Conservation (phyloP, 306 rosid species). For the Dryas alaskensis region DNA sequence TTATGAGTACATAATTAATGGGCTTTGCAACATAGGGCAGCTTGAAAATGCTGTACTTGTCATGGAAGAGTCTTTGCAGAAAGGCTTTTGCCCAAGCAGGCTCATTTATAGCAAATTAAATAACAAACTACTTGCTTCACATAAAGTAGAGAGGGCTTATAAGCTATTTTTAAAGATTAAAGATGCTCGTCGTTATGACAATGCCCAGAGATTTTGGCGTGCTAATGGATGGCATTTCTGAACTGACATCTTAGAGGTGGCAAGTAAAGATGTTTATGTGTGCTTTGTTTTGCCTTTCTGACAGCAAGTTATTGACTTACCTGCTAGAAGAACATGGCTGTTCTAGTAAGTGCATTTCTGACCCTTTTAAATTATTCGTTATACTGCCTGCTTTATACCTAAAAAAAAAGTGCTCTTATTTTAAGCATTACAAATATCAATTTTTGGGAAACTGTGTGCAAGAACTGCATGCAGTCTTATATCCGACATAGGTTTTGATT, state of each 20-base stretch:
- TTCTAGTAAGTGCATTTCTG: not conserved
- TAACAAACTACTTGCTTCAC: constrained; percentile 55
- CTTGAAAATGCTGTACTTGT: constrained; percentile 86
- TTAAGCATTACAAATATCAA: not conserved
- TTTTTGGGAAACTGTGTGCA: too few species aligned
- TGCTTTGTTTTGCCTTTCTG: not conserved
- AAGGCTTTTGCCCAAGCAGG: constrained; percentile 78
- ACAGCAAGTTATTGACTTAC: not conserved
- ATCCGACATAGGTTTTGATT: not conserved
- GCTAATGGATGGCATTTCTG: constrained; percentile 89
- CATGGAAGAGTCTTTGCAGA: constrained; percentile 77
- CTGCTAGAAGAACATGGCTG: not conserved
- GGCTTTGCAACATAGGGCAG: constrained; percentile 79
- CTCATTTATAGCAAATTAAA: constrained; percentile 70
- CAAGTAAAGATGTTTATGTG: not conserved
- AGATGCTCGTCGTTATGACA: constrained; percentile 57
- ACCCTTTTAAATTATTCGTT: not conserved
- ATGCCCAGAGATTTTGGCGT: constrained; percentile 67
- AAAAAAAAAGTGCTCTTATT: not conserved
- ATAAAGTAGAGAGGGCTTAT: constrained; percentile 64
- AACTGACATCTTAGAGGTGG: constrained; percentile 19
- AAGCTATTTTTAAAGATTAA: constrained; percentile 64
- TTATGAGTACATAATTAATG: constrained; percentile 66
- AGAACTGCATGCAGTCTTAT: not conserved
- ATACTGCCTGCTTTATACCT: not conserved